phyloP scores from a whole-genome alignment of 495 filamentous ascomycete species.

The Penicillium angulare region DNA sequence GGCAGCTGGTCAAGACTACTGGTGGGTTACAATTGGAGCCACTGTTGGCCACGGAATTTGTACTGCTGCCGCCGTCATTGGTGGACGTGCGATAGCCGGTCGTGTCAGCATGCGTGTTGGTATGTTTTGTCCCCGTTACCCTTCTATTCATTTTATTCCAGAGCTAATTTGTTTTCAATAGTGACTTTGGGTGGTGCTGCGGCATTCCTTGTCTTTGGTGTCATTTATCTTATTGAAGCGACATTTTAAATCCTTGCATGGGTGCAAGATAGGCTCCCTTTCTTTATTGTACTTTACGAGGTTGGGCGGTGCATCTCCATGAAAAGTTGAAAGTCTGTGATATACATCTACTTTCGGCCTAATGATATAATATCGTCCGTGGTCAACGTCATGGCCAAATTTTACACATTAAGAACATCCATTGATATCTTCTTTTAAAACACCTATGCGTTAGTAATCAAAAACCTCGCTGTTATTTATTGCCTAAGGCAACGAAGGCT shows the following conservation, averaged over 20 bases:
- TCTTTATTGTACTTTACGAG: conserved; percentile 3
- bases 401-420: background rate
- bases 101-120: conserved; percentile 94
- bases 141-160: no score
- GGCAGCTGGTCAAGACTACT: conserved; percentile 97
- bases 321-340: conserved; percentile 22
- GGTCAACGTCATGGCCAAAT: conserved; percentile 9
- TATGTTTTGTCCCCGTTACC: conserved; percentile 62
- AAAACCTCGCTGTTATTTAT: no score
- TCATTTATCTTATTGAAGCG: conserved; percentile 87
- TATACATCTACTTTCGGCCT: conserved; percentile 9
- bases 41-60: conserved; percentile 84
- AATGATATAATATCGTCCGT: conserved; percentile 24
- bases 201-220: conserved; percentile 85
- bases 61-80: conserved; percentile 90
- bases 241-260: conserved; percentile 46
- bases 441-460: no score
- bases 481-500: no score
- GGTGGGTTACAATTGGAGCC: conserved; percentile 95
- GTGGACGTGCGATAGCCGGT: conserved; percentile 88
- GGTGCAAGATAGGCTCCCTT: background rate
- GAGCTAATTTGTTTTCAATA: no score
- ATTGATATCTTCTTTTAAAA: background rate
- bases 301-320: conserved; percentile 11
- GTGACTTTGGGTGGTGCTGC: conserved; percentile 93